These are phyloP conservation scores for Paecilomyces sp. DNA, from an alignment of 2,329 filamentous ascomycete genomes.

Conservation along the genomic window DNA sequence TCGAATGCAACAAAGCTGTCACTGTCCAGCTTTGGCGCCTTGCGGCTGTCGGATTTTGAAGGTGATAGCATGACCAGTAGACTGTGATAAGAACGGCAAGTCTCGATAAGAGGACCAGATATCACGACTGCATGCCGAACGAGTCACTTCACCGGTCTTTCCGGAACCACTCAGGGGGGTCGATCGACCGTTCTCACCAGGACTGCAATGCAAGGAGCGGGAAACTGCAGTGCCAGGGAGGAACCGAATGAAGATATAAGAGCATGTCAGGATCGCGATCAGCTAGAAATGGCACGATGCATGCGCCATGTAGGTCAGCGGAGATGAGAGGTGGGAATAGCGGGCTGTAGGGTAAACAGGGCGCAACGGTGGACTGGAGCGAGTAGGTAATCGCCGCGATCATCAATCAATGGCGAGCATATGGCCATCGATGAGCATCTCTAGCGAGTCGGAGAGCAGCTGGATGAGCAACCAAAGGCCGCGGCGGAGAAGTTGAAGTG, in stretches of 20 bases:
- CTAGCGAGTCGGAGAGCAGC: neutral
- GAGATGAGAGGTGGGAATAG: constrained; percentile 1
- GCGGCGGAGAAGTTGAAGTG: neutral
- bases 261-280: neutral
- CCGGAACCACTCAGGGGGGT: neutral
- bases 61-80: constrained; percentile 22
- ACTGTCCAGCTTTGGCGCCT: constrained; percentile 26
- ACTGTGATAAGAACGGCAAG: constrained; percentile 1
- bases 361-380: neutral
- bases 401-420: neutral
- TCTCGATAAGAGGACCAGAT: neutral
- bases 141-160: neutral
- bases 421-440: neutral
- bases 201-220: neutral
- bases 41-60: constrained; percentile 24
- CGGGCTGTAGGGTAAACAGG: neutral
- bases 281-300: constrained; percentile 1
- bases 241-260: neutral
- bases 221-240: neutral
- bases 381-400: neutral
- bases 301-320: constrained; percentile 4
- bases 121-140: neutral
- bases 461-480: neutral
- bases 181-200: neutral
- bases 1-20: constrained; percentile 38